Conservation (phyloP, 345 rosid species). For the Linum lewisii region DNA sequence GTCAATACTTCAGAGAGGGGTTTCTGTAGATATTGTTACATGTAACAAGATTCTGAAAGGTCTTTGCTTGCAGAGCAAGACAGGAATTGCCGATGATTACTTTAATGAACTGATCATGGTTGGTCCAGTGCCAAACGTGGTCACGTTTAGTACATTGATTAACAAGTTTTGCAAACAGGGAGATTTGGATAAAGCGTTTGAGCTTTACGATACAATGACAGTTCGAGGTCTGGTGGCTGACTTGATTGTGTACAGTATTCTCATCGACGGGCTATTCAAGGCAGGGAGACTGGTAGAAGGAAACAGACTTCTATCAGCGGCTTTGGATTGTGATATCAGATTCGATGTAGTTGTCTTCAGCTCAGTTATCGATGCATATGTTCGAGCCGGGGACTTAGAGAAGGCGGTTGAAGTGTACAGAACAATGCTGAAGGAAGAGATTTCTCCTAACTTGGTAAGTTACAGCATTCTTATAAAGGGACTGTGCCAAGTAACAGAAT, state of each 20-base stretch:
- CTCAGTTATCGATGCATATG: slow-evolving; percentile 31
- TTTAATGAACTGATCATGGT: slow-evolving; percentile 22
- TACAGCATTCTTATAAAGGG: slow-evolving; percentile 42
- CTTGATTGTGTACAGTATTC: slow-evolving; percentile 30
- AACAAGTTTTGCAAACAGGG: slow-evolving; percentile 35
- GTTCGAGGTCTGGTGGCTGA: slow-evolving; percentile 30
- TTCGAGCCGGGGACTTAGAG: slow-evolving; percentile 25
- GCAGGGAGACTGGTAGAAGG: slow-evolving; percentile 39
- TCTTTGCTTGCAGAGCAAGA: slow-evolving; percentile 22
- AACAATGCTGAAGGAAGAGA: slow-evolving; percentile 32
- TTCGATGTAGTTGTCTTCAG: slow-evolving; percentile 39
- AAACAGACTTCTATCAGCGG: slow-evolving; percentile 23
- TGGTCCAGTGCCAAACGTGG: slow-evolving; percentile 43
- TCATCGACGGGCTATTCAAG: slow-evolving; percentile 39
- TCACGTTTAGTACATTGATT: slow-evolving; percentile 37
- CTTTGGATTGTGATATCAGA: slow-evolving; percentile 26
- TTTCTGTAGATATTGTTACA: slow-evolving; percentile 25
- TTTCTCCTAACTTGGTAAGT: slow-evolving; percentile 34
- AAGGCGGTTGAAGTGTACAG: slow-evolving; percentile 23
- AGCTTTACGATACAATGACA: slow-evolving; percentile 24
- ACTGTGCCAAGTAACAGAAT: slow-evolving; percentile 28
- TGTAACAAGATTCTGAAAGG: slow-evolving; percentile 37
- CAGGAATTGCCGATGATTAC: slow-evolving; percentile 20
- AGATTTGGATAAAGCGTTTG: slow-evolving; percentile 31
- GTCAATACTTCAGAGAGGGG: slow-evolving; percentile 19